Evolutionary conservation across 139 green algal species (phyloP).

Genomic region (Chlorella sp.): DNA sequence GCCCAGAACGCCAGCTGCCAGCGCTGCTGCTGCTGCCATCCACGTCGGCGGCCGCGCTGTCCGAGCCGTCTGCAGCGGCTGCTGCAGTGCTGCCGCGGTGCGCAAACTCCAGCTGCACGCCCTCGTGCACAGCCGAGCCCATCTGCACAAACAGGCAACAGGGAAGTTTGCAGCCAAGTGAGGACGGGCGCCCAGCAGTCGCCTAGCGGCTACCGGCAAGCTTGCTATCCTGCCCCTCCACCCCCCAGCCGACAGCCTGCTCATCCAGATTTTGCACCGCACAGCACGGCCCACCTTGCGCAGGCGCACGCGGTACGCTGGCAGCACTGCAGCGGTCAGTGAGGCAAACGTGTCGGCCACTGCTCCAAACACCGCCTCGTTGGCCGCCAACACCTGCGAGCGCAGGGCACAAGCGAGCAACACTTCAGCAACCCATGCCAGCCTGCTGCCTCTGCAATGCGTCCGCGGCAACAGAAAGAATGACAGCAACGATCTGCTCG

Average conservation of each 20-base stretch:
- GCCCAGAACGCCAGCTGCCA: neutral
- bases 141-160: neutral
- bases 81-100: neutral
- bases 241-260: no score
- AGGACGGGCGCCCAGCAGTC: no score
- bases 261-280: no score
- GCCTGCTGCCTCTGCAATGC: no score
- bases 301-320: conserved; percentile 11
- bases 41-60: neutral
- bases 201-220: no score
- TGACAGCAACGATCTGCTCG: neutral
- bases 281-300: no score
- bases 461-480: no score
- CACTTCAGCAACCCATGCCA: neutral
- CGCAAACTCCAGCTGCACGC: conserved; percentile 13
- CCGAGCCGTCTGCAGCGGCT: neutral
- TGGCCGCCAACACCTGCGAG: neutral
- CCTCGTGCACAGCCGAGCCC: conserved; percentile 4
- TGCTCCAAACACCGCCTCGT: conserved; percentile 1
- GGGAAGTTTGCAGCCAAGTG: no score
- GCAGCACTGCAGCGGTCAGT: neutral
- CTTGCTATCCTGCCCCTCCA: no score
- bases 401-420: no score
- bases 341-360: conserved; percentile 14
- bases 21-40: neutral